A percentile compares a stretch with the other conserved stretches of the same genome.
These are phyloP conservation scores for Blechomonas ayalai DNA, from an alignment of 208 protist species.

Conservation along the genomic window DNA sequence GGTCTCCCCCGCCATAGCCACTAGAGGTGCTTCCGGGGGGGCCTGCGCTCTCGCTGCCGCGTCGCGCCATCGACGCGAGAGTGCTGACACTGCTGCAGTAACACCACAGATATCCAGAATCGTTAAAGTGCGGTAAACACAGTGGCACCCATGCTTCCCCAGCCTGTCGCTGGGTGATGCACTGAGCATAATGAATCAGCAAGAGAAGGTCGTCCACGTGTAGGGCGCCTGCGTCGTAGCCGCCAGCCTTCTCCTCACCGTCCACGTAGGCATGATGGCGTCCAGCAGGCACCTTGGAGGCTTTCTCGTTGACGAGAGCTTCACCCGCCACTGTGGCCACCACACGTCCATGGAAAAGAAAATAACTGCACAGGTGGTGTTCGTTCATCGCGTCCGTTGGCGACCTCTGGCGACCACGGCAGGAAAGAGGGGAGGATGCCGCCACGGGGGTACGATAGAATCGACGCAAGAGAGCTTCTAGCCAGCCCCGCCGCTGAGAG, in stretches of 20 bases:
- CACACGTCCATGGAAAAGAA: slow-evolving; percentile 27
- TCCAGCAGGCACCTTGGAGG: no score
- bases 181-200: slow-evolving; percentile 46
- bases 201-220: slow-evolving; percentile 50
- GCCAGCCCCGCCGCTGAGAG: slow-evolving; percentile 1
- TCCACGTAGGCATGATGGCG: no score
- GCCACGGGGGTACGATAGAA: neutral
- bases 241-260: no score
- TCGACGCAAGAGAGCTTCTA: slow-evolving; percentile 2
- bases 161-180: slow-evolving; percentile 26
- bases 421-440: neutral
- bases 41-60: neutral
- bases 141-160: slow-evolving; percentile 70
- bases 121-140: slow-evolving; percentile 67
- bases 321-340: slow-evolving; percentile 9
- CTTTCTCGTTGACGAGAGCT: no score
- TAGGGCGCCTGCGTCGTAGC: slow-evolving; percentile 2
- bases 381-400: neutral
- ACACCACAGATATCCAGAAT: slow-evolving; percentile 71
- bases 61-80: slow-evolving; percentile 12
- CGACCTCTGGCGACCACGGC: no score
- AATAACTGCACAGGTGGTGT: slow-evolving; percentile 44
- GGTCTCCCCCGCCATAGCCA: no score
- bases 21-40: neutral
- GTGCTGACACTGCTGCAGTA: slow-evolving; percentile 38